Percentiles rank a stretch among this genome's conserved stretches.
These are phyloP conservation scores for Pseudoperonospora humuli DNA, from an alignment of 352 stramenopile species.

Conservation along the genomic window DNA sequence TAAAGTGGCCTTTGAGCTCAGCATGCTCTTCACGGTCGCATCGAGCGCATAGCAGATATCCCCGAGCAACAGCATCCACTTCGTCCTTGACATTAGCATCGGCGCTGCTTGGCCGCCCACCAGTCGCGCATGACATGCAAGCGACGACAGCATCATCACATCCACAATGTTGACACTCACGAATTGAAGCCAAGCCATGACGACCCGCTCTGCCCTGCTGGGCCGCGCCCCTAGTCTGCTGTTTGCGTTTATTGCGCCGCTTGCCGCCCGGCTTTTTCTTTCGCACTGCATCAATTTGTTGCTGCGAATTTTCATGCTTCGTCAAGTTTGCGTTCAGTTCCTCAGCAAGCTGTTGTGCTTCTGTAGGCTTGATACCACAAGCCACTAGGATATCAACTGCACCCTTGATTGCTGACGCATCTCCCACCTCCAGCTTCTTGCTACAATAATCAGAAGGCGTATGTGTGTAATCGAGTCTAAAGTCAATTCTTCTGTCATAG, in stretches of 20 bases:
- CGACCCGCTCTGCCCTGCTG: conserved; percentile 7
- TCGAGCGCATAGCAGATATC: conserved; percentile 58
- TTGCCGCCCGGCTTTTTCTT: conserved; percentile 35
- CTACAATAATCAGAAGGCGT: conserved; percentile 11
- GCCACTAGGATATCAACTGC: conserved; percentile 61
- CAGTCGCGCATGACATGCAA: conserved; percentile 53
- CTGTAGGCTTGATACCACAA: conserved; percentile 44
- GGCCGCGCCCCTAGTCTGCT: conserved; percentile 36
- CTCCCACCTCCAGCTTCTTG: conserved; percentile 75
- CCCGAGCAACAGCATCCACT: conserved; percentile 45
- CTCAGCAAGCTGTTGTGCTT: conserved; percentile 52
- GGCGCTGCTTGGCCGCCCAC: conserved; percentile 16
- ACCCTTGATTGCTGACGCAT: conserved; percentile 52
- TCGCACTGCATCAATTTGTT: conserved; percentile 21
- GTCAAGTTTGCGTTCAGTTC: conserved; percentile 42
- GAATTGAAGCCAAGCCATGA: conserved; percentile 1
- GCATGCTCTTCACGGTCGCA: conserved; percentile 66
- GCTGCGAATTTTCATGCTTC: conserved; percentile 30
- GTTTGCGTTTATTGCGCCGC: conserved; percentile 46
- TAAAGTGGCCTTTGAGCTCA: conserved; percentile 54
- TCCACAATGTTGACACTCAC: conserved; percentile 68
- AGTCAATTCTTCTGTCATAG: neutral
- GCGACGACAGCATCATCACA: conserved; percentile 48
- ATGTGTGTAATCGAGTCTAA: neutral
- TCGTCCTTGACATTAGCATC: conserved; percentile 35